These are phyloP conservation scores for Morella rubra DNA, from an alignment of 306 rosid species.

Conservation along the genomic window DNA sequence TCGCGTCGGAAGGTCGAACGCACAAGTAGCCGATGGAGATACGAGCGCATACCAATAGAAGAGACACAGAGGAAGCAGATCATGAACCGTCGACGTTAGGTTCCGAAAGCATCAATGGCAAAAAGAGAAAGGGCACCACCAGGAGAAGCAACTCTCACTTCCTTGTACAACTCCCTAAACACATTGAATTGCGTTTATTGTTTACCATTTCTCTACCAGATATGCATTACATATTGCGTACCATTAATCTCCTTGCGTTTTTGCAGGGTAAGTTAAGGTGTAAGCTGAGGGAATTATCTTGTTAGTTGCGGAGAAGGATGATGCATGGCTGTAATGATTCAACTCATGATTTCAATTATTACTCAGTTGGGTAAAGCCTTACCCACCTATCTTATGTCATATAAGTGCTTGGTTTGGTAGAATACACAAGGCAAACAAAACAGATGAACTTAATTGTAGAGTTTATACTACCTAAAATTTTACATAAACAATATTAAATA, in stretches of 20 bases:
- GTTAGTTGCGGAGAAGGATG: neutral
- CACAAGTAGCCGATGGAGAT: constrained; percentile 3
- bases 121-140: neutral
- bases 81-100: neutral
- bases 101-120: neutral
- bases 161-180: neutral
- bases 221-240: no score
- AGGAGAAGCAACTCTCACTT: neutral
- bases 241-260: neutral
- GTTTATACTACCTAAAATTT: no score
- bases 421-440: no score
- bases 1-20: neutral
- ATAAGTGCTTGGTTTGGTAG: no score
- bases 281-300: neutral
- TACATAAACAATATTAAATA: no score
- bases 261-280: neutral
- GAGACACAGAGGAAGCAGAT: neutral
- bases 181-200: neutral
- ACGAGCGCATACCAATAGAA: neutral
- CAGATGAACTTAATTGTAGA: no score
- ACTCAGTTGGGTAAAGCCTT: no score
- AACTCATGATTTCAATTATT: no score
- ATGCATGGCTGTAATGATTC: neutral
- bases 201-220: neutral
- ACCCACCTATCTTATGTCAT: no score